phyloP scores from a whole-genome alignment of 208 protist species.

The Trichomonas gallinae region DNA sequence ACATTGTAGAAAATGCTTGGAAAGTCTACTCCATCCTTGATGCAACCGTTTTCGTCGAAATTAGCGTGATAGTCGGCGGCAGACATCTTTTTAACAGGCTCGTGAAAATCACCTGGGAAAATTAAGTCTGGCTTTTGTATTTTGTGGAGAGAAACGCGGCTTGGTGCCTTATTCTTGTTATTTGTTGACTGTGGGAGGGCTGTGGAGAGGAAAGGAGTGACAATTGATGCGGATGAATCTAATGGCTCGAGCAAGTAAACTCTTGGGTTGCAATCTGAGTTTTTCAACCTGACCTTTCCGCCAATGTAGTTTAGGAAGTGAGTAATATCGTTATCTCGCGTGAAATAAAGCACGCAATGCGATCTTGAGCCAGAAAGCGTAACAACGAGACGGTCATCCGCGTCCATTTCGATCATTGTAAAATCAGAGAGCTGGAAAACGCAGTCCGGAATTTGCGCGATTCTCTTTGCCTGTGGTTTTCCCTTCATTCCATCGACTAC shows the following conservation, averaged over 20 bases:
- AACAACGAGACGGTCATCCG: neutral
- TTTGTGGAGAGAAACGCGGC: neutral
- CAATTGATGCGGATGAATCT: neutral
- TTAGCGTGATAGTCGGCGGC: neutral
- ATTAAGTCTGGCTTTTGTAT: neutral
- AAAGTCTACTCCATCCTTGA: neutral
- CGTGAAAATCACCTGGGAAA: neutral
- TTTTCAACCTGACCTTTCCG: neutral
- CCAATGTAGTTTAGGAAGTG: neutral
- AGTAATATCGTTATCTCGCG: neutral
- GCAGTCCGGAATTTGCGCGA: neutral
- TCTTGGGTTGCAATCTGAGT: neutral
- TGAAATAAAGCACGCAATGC: constrained; percentile 20
- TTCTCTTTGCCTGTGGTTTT: neutral
- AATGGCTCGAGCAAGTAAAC: neutral
- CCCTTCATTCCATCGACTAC: neutral
- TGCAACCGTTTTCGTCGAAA: neutral
- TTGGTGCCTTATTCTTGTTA: neutral
- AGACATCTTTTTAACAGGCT: neutral
- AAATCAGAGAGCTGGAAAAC: neutral
- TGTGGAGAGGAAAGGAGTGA: neutral
- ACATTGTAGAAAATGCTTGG: neutral
- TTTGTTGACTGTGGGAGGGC: neutral
- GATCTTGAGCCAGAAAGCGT: constrained; percentile 9
- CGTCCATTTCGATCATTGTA: constrained; percentile 20